phyloP scores from a whole-genome alignment of 495 filamentous ascomycete species.

The Physcia stellaris region DNA sequence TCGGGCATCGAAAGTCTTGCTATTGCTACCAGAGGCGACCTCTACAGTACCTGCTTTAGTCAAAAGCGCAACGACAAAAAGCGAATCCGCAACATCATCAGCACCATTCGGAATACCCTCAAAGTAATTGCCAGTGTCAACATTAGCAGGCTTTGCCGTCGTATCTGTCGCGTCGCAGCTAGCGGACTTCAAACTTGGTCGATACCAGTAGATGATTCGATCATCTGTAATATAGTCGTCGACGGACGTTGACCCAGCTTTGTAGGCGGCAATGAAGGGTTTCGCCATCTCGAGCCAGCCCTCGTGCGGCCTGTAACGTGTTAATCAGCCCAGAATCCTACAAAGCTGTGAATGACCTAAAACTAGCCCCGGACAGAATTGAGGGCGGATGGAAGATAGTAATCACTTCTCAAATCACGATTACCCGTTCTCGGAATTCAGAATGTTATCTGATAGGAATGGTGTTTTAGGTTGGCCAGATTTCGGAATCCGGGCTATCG shows the following conservation, averaged over 20 bases:
- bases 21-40: slow-evolving; percentile 35
- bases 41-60: slow-evolving; percentile 29
- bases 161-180: slow-evolving; percentile 35
- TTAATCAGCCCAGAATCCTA: slow-evolving; percentile 21
- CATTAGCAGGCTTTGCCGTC: slow-evolving; percentile 32
- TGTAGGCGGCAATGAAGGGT: slow-evolving; percentile 52
- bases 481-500: no score
- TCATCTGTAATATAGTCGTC: slow-evolving; percentile 27
- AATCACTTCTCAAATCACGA: no score
- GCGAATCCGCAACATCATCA: slow-evolving; percentile 36
- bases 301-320: slow-evolving; percentile 40
- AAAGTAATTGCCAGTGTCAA: slow-evolving; percentile 39
- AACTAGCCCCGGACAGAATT: slow-evolving; percentile 35
- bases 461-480: no score
- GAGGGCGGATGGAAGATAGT: slow-evolving; percentile 15
- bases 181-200: slow-evolving; percentile 24
- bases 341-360: slow-evolving; percentile 24
- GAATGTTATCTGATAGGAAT: no score
- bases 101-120: slow-evolving; percentile 40
- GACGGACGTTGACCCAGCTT: slow-evolving; percentile 19
- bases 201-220: slow-evolving; percentile 53
- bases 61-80: slow-evolving; percentile 45
- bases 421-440: no score
- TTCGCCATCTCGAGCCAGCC: slow-evolving; percentile 43
- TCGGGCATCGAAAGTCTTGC: slow-evolving; percentile 31